These are phyloP conservation scores for Kazachstania taianensis DNA, from an alignment of 805 yeast genomes.

Conservation along the genomic window DNA sequence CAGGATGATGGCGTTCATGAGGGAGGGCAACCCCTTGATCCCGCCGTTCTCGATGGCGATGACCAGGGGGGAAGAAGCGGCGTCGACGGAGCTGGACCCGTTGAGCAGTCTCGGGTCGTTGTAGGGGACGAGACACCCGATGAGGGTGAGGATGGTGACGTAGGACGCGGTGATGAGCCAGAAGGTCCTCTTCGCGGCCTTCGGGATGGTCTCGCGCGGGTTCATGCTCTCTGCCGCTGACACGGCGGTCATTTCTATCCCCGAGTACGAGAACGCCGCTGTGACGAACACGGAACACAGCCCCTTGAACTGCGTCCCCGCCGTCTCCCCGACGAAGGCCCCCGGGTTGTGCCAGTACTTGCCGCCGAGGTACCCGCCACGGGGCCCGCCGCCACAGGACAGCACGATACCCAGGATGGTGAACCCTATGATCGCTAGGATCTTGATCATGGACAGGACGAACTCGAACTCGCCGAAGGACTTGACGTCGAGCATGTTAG, in stretches of 20 bases:
- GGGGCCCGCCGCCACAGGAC: conserved; percentile 38
- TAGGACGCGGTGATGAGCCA: conserved; percentile 73
- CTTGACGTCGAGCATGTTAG: conserved; percentile 44
- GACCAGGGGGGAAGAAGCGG: conserved; percentile 64
- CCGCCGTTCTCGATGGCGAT: conserved; percentile 61
- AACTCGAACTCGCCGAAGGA: conserved; percentile 52
- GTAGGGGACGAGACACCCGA: conserved; percentile 63
- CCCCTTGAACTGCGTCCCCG: conserved; percentile 38
- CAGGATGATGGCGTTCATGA: conserved; percentile 61
- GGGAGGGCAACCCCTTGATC: conserved; percentile 54
- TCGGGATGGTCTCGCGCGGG: conserved; percentile 58
- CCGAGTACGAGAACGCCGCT: conserved; percentile 59
- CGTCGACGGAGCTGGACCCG: conserved; percentile 41
- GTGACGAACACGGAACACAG: conserved; percentile 45
- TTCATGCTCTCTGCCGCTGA: conserved; percentile 70
- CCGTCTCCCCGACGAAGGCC: conserved; percentile 42
- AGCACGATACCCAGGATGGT: conserved; percentile 43
- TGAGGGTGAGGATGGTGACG: conserved; percentile 44
- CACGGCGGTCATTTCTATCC: conserved; percentile 63
- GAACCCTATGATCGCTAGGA: conserved; percentile 42
- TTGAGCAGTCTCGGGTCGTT: conserved; percentile 39
- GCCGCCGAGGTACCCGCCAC: conserved; percentile 35
- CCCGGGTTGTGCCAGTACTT: conserved; percentile 46
- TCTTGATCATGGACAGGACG: conserved; percentile 39
- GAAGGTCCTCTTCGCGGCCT: conserved; percentile 71